A percentile compares a stretch with the other conserved stretches of the same genome.
Evolutionary conservation across 768 basidiomycete species (phyloP).

Genomic region (Russula virescens): DNA sequence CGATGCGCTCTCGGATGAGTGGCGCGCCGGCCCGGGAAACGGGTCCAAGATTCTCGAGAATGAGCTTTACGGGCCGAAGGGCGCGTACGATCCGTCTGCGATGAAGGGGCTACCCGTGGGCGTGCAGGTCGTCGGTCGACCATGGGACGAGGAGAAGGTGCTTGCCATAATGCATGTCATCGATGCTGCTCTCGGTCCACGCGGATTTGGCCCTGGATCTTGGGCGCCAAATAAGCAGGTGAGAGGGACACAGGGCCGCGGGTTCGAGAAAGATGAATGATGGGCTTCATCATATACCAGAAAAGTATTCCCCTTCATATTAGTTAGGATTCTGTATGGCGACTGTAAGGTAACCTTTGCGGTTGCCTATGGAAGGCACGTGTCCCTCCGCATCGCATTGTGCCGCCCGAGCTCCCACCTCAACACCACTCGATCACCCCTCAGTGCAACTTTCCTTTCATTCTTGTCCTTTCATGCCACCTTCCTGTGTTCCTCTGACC

Average conservation of each 20-base stretch:
- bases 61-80: slow-evolving; percentile 48
- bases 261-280: neutral
- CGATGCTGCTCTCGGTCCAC: slow-evolving; percentile 57
- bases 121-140: slow-evolving; percentile 72
- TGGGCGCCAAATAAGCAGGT: slow-evolving; percentile 32
- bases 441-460: no score
- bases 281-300: no score
- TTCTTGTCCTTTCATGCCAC: no score
- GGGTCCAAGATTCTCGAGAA: slow-evolving; percentile 59
- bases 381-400: no score
- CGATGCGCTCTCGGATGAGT: slow-evolving; percentile 52
- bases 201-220: slow-evolving; percentile 66
- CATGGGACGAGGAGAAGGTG: slow-evolving; percentile 83
- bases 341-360: no score
- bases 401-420: no score
- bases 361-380: no score
- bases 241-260: neutral
- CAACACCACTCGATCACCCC: no score
- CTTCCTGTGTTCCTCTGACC: no score
- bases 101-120: slow-evolving; percentile 79
- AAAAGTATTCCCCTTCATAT: no score
- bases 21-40: slow-evolving; percentile 42
- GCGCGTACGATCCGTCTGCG: slow-evolving; percentile 52
- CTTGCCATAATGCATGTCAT: slow-evolving; percentile 74
- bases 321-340: no score